These are phyloP conservation scores for Alnus glutinosa DNA, from an alignment of 306 rosid genomes.

Conservation along the genomic window DNA sequence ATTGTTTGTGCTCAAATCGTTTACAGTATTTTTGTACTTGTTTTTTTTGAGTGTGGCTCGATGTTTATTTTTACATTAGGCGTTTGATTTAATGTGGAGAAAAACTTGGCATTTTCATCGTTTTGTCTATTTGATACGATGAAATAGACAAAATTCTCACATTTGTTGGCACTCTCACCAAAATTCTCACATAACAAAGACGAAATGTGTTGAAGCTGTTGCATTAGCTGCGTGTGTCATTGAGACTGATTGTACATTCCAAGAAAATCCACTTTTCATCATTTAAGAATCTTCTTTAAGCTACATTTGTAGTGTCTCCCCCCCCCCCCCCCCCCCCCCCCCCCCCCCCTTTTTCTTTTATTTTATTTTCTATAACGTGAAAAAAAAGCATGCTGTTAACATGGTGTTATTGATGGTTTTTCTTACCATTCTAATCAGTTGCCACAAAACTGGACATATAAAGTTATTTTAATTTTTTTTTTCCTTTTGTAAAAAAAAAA, in stretches of 20 bases:
- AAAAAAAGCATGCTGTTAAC: too few relatives aligned
- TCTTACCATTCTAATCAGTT: too few relatives aligned
- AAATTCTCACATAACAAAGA: background rate
- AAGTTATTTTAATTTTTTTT: too few relatives aligned
- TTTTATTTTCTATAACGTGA: too few relatives aligned
- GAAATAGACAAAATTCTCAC: too few relatives aligned
- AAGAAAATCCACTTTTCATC: background rate
- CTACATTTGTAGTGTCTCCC: background rate
- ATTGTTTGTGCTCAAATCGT: slow-evolving; percentile 6
- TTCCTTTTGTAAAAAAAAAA: too few relatives aligned
- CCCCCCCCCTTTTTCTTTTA: too few relatives aligned
- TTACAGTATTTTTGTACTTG: background rate
- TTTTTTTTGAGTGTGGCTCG: slow-evolving; percentile 6
- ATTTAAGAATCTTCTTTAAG: background rate
- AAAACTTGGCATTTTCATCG: slow-evolving; percentile 14
- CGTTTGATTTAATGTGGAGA: slow-evolving; percentile 47
- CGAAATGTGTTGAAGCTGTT: background rate
- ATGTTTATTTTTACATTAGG: slow-evolving; percentile 19
- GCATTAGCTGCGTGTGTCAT: background rate
- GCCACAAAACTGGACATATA: too few relatives aligned
- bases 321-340: too few relatives aligned
- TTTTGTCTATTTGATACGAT: background rate
- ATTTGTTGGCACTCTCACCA: background rate
- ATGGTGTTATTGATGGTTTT: too few relatives aligned
- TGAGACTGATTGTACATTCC: background rate